Evolutionary conservation across 1,284 basidiomycete species (phyloP), one percentile per base, ranked within the genome.

Genomic region (Phellinidium pouzarii): DNA sequence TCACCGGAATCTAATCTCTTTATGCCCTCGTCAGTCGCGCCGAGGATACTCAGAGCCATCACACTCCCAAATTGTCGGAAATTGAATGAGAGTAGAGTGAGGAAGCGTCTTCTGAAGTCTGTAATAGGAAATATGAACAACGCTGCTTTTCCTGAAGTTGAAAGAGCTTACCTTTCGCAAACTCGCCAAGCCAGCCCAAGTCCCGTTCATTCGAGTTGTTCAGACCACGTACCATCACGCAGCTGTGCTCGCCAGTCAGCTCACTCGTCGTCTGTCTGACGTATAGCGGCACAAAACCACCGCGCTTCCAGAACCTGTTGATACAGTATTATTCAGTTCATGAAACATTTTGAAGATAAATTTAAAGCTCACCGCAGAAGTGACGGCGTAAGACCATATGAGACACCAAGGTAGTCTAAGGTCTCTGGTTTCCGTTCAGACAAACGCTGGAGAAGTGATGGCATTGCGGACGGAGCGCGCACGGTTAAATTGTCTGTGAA

Each of bases 401-500:
- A 95, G 0, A 98, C 95, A 43, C 96, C 95, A 4, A 99, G 75
- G 68, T 96, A 99, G 68, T 99, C 95, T 29, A 99, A 75, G 42
- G 72, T 76, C 64, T 98, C 94, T 0, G 96, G 95, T 67, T 87
- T 88, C 36, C 87, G 80, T 66, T 98, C 94, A 1, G 88, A 85
- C 5, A 99, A 77, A 2, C 93, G 83, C 64, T 95, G 92, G 1
- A 99, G 78, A 4, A 99, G 77, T 0, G 96, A 93, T 2, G 94
- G 94, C 91, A 99, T 95, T 34, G 81, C 77, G 9, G 79, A 71
- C 0, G 83, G 79, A 14, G 90, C 74, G 6, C 94, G 85, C 26
- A 97, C 72, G 1, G 77, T 78, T 12, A 89, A 86, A 23, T 76
- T 78, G 63, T 95, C 93, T 6, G 80, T 84, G 23, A 85, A 77